Evolutionary conservation across 2,329 filamentous ascomycete species (phyloP).

Genomic region (Phyllosticta citribraziliensis): DNA sequence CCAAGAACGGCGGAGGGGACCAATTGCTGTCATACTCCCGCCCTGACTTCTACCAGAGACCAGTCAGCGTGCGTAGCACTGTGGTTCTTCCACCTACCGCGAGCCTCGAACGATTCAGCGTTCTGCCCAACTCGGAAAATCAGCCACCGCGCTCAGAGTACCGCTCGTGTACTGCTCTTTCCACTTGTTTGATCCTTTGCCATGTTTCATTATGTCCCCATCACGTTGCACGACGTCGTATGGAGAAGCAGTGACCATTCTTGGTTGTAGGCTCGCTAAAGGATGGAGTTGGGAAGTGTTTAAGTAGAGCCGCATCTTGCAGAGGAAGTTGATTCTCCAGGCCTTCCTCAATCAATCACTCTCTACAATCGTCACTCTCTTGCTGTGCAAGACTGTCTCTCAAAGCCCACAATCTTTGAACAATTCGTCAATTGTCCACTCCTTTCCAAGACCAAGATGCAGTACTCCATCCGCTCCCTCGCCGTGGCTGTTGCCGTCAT

Average conservation of each 20-base stretch:
- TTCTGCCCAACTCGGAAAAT: neutral
- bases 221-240: neutral
- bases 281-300: neutral
- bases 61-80: neutral
- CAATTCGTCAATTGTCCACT: conserved; percentile 4
- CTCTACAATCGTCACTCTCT: conserved; percentile 3
- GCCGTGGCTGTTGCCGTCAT: conserved; percentile 2
- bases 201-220: neutral
- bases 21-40: neutral
- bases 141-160: neutral
- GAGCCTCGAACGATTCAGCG: neutral
- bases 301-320: neutral
- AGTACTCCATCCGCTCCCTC: conserved; percentile 8
- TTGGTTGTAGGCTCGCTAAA: neutral
- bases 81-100: conserved; percentile 10
- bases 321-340: neutral
- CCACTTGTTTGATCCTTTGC: neutral
- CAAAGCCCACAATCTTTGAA: conserved; percentile 1
- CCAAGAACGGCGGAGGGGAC: neutral
- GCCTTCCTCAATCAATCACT: conserved; percentile 5
- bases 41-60: neutral
- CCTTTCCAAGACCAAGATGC: conserved; percentile 2
- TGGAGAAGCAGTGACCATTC: neutral
- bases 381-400: conserved; percentile 8
- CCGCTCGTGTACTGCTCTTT: neutral